A percentile compares a stretch with the other conserved stretches of the same genome.
Evolutionary conservation across 2,329 filamentous ascomycete species (phyloP).

Genomic region (Hypoxylon sp.): DNA sequence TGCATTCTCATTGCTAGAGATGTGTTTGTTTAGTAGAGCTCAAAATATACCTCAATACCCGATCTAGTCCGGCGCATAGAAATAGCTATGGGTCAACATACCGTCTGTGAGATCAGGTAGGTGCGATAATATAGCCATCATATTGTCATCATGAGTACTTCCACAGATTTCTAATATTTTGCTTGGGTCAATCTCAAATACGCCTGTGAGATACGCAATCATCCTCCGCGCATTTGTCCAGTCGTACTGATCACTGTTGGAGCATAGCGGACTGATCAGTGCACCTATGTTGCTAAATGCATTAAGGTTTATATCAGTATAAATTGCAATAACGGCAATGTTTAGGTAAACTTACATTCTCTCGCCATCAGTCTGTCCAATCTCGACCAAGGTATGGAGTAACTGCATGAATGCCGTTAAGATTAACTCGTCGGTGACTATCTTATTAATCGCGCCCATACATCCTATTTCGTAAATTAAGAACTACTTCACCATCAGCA

Average conservation of each 20-base stretch:
- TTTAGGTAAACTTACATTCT: conserved; percentile 2
- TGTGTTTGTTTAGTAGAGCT: background rate
- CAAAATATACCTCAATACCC: too few species aligned
- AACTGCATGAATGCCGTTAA: background rate
- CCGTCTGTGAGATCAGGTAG: background rate
- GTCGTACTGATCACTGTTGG: background rate
- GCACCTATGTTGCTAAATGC: background rate
- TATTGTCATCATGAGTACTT: background rate
- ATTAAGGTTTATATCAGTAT: background rate
- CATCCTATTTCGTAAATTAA: background rate
- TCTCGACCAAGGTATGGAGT: background rate
- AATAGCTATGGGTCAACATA: background rate
- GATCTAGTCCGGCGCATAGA: too few species aligned
- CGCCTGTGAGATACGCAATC: background rate
- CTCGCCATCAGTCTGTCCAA: background rate
- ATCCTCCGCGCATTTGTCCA: background rate
- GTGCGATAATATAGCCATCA: too few species aligned
- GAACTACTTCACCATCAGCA: background rate
- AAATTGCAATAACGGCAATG: background rate
- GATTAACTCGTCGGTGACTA: background rate
- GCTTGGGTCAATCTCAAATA: background rate
- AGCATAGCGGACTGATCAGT: background rate
- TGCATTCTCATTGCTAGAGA: background rate
- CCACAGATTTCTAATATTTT: background rate
- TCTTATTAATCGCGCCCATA: background rate